Base-by-base conservation (phyloP, 768 basidiomycete species). In the Leucosporidium creatinivorum region DNA sequence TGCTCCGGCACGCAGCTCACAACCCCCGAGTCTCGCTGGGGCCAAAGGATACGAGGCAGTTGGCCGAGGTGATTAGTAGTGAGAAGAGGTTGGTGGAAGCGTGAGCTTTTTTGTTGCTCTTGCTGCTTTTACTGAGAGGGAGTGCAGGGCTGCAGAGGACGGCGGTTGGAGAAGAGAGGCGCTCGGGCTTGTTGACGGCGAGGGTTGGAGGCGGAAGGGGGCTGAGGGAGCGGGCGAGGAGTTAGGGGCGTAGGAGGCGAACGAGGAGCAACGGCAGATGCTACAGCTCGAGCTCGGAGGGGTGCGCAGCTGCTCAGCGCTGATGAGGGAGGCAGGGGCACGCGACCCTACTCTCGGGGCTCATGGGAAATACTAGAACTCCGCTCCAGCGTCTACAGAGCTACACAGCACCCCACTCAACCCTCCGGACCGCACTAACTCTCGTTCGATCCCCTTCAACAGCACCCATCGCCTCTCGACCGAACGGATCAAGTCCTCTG, bases 401-500 rank as follows among this genome's bases (percentile, higher is more conserved):
- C 39, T 44, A 44, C 39, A 44, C 2, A 44, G 10, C 13, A 44
- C 39, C 39, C 39, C 15, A 13, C 15, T 44, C 39, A 44, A 7
- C 6, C 15, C 39, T 6, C 15, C 39, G 8, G 15, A 44, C 39
- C 8, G 2, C 15, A 44, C 57, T 17, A n/a, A 55, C 48, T 26
- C 19, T 9, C 25, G 25, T 8, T n/a, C 47, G 17, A 12, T 39
- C n/a, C 48, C 39, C 17, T 1, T 13, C 21, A 4, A 25, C 63
- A 71, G 69, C 23, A 58, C 47, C 5, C 61, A 66, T 15, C 61
- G 62, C 6, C 39, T 69, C 3, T 52, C 70, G 19, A 13, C 26
- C 58, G 78, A 79, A 33, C 73, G 73, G 5, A 74, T 70, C 58
- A 78, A 76, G 66, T 76, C 77, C 17, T 68, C 73, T 5, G 57